Base-by-base conservation (phyloP, 768 basidiomycete species). In the Antrodiella citrinella region DNA sequence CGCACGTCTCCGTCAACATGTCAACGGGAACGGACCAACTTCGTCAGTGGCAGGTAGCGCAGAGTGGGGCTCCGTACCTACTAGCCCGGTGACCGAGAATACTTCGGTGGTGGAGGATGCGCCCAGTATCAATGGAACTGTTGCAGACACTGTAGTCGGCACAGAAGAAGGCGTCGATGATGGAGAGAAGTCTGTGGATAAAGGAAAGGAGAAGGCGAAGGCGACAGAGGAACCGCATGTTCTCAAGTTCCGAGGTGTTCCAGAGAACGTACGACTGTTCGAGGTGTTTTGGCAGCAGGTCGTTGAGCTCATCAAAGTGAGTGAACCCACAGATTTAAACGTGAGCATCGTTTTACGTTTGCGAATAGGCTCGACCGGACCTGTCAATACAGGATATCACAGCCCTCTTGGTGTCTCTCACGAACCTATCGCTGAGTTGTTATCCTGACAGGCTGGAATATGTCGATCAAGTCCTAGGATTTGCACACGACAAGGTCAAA, bases 261-360 rank as follows among this genome's bases (percentile, higher is more conserved):
- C 96, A 5, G 89, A 93, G 63, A 78, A 97, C 56, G 96, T 96
- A 20, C 90, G 86, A 62, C 68, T 99, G 47, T 99, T 99, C 54
- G 96, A 99, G 63, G 93, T 98, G 10, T 99, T 98, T 65, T 99
- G 96, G 95, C 84, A 88, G 55, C 96, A 99, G 65, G 91, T 98
- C 4, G 94, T 98, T 10, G 87, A 96, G 64, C 80, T 99, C 22
- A 94, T 99, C 74, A 96, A 94, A 80, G 93, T 91, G 57, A 18
- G 77, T 62, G 18, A 7, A 21, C 24, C 25, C 10, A 12, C 20
- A 51, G n/a, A 19, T 2, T 41, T 25, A 12, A 0, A 18, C n/a
- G 19, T 43, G 15, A 22, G 19, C 7, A 5, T 22, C 19, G 9
- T 18, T 18, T 5, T 9, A 7, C 5, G 7, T 43, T 43, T 18